These are phyloP conservation scores for Apiotrichum montevideense DNA, from an alignment of 1,284 basidiomycete species.

Conservation along the genomic window DNA sequence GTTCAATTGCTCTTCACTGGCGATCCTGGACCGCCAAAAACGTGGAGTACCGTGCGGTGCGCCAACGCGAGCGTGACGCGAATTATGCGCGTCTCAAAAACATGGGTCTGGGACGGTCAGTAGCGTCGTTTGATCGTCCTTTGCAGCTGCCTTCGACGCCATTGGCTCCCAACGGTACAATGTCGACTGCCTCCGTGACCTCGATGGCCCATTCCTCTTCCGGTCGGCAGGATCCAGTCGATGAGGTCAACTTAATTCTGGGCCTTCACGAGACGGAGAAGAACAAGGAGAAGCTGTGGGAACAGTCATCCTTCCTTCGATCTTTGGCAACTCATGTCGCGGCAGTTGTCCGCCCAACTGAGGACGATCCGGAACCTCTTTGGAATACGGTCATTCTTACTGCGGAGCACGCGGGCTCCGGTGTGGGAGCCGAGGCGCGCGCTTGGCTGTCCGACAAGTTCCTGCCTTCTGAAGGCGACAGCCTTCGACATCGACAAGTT, in stretches of 20 bases:
- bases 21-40: slow-evolving; percentile 14
- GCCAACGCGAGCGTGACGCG: slow-evolving; percentile 17
- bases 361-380: slow-evolving; percentile 1
- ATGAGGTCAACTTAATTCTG: slow-evolving; percentile 20
- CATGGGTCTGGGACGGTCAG: slow-evolving; percentile 27
- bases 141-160: neutral
- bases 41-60: slow-evolving; percentile 12
- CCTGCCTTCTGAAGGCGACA: slow-evolving; percentile 12
- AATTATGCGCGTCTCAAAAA: slow-evolving; percentile 16
- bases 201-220: neutral
- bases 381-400: slow-evolving; percentile 16
- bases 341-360: slow-evolving; percentile 14
- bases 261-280: slow-evolving; percentile 19
- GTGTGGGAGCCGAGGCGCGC: slow-evolving; percentile 19
- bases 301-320: slow-evolving; percentile 30
- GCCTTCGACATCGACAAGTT: slow-evolving; percentile 15
- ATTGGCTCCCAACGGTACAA: neutral
- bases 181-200: neutral
- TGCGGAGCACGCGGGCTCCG: slow-evolving; percentile 17
- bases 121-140: neutral
- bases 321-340: slow-evolving; percentile 26
- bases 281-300: slow-evolving; percentile 8
- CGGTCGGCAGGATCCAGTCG: neutral
- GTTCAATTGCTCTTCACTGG: slow-evolving; percentile 20
- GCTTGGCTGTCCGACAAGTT: slow-evolving; percentile 36